Conservation (phyloP, 257 asterid species). For the Jacaranda copaia region DNA sequence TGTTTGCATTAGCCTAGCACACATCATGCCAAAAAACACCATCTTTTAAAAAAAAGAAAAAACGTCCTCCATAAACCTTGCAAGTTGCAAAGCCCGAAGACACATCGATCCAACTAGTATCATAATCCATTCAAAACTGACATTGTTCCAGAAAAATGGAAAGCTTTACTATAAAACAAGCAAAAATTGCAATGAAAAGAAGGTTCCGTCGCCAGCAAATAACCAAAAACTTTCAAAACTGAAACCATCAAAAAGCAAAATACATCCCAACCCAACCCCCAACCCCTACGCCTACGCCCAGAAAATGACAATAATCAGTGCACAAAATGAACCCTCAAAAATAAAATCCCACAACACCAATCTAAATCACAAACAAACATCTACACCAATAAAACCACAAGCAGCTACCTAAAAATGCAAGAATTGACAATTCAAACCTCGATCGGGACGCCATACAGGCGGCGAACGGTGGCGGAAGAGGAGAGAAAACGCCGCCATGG, state of each 20-base stretch:
- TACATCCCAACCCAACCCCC: no score
- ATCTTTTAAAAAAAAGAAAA: not conserved
- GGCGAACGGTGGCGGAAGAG: conserved; percentile 37
- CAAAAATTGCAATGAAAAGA: not conserved
- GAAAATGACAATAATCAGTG: no score
- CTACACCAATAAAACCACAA: not conserved
- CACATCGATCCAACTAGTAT: not conserved
- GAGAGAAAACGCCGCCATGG: conserved; percentile 64
- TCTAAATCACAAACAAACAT: not conserved
- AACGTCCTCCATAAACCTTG: not conserved
- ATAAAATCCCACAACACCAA: not conserved
- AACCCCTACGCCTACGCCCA: no score
- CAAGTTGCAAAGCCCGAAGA: not conserved
- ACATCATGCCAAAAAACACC: not conserved
- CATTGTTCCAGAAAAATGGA: not conserved
- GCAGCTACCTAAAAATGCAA: not conserved
- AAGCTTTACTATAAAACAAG: not conserved
- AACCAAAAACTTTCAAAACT: not conserved
- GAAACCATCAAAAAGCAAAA: not conserved
- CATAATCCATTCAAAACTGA: not conserved
- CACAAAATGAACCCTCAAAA: not conserved
- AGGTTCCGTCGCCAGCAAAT: not conserved
- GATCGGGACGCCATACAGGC: conserved; percentile 40
- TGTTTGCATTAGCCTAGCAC: not conserved
- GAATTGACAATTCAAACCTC: conserved; percentile 43